Percentiles rank a stretch among this genome's conserved stretches.
These are phyloP conservation scores for Passiflora organensis DNA, from an alignment of 345 rosid species.

Conservation along the genomic window DNA sequence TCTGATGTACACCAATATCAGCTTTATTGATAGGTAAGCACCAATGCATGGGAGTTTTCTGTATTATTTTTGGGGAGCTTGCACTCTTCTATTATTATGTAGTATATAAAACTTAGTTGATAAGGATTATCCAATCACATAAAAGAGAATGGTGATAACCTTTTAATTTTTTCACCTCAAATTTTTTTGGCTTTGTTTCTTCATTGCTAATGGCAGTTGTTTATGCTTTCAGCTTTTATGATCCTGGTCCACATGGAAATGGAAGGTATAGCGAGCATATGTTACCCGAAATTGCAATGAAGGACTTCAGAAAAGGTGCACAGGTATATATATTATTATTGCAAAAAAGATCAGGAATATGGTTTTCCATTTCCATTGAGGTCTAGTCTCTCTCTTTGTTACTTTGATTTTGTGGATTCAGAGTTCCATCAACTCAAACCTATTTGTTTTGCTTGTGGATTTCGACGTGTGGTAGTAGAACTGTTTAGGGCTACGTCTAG, in stretches of 20 bases:
- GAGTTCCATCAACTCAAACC: too few relatives aligned
- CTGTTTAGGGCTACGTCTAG: too few relatives aligned
- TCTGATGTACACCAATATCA: conserved; percentile 73
- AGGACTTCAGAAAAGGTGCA: conserved; percentile 97
- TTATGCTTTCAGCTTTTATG: conserved; percentile 66
- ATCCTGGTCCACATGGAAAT: conserved; percentile 96
- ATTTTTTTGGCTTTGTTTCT: neutral
- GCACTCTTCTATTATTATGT: too few relatives aligned
- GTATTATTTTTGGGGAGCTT: too few relatives aligned
- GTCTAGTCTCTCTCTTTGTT: neutral
- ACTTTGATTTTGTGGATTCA: neutral
- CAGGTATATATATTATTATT: conserved; percentile 59
- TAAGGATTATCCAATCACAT: neutral
- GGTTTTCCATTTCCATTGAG: neutral
- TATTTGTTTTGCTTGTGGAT: too few relatives aligned
- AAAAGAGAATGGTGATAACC: neutral
- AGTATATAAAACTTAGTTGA: neutral
- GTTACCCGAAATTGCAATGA: conserved; percentile 84
- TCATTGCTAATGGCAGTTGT: conserved; percentile 7
- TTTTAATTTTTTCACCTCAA: neutral
- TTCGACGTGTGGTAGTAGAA: neutral
- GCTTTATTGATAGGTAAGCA: conserved; percentile 85
- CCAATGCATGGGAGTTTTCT: neutral
- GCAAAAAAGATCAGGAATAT: too few relatives aligned
- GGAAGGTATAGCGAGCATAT: conserved; percentile 96